phyloP scores from a whole-genome alignment of 805 yeast species.

The Teunomyces tritomae region DNA sequence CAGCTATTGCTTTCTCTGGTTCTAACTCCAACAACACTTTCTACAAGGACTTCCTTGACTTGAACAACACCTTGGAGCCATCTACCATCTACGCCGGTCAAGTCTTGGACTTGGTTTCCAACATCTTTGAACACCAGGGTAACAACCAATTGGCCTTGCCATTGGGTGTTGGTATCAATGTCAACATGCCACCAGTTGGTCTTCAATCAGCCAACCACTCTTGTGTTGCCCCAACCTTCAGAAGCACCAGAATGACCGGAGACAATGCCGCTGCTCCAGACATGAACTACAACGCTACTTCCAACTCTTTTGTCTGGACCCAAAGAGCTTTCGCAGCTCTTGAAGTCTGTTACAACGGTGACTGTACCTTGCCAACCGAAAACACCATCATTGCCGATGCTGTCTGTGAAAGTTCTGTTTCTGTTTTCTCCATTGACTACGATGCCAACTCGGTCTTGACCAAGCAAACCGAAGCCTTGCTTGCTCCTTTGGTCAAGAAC shows the following conservation, averaged over 20 bases:
- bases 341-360: conserved; percentile 39
- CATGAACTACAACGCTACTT: conserved; percentile 38
- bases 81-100: conserved; percentile 45
- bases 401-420: conserved; percentile 24
- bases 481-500: conserved; percentile 10
- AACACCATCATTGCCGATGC: conserved; percentile 24
- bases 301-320: conserved; percentile 25
- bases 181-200: conserved; percentile 47
- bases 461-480: conserved; percentile 10
- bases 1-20: conserved; percentile 54
- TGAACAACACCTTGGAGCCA: conserved; percentile 37
- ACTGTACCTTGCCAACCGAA: conserved; percentile 45
- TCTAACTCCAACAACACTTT: conserved; percentile 48
- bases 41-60: conserved; percentile 42
- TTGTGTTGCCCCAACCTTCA: conserved; percentile 44
- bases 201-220: conserved; percentile 28
- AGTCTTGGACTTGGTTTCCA: conserved; percentile 38
- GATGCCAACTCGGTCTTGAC: conserved; percentile 21
- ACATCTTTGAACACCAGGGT: conserved; percentile 38
- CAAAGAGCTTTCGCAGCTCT: conserved; percentile 14
- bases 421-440: conserved; percentile 28
- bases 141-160: conserved; percentile 39
- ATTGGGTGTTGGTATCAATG: conserved; percentile 44
- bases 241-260: conserved; percentile 48
- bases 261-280: conserved; percentile 27